Evolutionary conservation across 176 grass and related monocot species (phyloP).

Genomic region (Oryza officinalis): DNA sequence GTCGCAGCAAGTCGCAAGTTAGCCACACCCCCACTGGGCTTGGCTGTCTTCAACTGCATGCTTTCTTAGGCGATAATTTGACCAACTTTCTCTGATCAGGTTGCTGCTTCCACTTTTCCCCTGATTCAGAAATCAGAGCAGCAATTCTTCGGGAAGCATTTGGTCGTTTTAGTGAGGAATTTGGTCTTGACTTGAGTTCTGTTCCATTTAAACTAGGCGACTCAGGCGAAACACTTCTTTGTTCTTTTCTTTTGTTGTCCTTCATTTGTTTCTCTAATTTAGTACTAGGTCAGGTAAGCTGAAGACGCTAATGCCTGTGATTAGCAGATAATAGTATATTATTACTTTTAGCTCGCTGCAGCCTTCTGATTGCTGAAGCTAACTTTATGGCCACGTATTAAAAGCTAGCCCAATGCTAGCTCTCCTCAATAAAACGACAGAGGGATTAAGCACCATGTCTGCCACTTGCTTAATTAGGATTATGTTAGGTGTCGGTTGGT

Average conservation of each 20-base stretch:
- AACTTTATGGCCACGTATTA: not conserved
- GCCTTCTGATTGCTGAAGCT: not conserved
- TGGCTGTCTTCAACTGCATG: not conserved
- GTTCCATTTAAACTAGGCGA: not conserved
- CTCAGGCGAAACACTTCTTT: not conserved
- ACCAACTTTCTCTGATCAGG: not conserved
- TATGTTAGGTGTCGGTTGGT: conserved; percentile 9
- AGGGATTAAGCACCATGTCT: not conserved
- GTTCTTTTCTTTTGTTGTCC: not conserved
- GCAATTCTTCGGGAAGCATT: not conserved
- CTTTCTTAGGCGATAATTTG: not conserved
- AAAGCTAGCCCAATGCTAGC: not conserved
- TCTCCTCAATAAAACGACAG: not conserved
- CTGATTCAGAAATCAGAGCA: not conserved
- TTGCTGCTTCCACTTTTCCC: not conserved
- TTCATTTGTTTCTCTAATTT: not conserved
- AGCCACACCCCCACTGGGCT: not conserved
- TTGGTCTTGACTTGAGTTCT: conserved; percentile 19
- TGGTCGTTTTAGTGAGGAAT: not conserved
- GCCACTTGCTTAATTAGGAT: conserved; percentile 12
- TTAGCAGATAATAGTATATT: not conserved
- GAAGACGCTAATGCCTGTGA: not conserved
- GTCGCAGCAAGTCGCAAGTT: not conserved
- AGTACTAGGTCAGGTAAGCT: not conserved
- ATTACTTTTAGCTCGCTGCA: not conserved